These are phyloP conservation scores for Helminthosporium solani DNA, from an alignment of 2,329 filamentous ascomycete species.

Conservation along the genomic window DNA sequence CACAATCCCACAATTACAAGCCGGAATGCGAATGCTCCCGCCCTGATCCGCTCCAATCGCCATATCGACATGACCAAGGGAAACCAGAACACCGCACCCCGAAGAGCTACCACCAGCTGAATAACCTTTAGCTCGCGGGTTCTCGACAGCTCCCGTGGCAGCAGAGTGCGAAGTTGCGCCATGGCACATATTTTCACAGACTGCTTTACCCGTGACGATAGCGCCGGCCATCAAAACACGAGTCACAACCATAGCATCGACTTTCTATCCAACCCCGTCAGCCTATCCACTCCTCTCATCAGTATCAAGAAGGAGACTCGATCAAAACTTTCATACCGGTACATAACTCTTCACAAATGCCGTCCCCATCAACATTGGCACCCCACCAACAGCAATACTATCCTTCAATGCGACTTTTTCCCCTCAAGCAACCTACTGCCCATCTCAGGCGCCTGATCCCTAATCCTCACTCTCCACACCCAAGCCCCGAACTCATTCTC, in stretches of 20 bases:
- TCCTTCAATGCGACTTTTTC: slow-evolving; percentile 38
- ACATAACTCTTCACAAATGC: slow-evolving; percentile 22
- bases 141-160: slow-evolving; percentile 49
- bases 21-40: slow-evolving; percentile 50
- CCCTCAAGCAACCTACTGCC: slow-evolving; percentile 38
- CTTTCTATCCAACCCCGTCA: slow-evolving; percentile 10
- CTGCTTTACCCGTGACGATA: slow-evolving; percentile 29
- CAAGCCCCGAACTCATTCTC: slow-evolving; percentile 46
- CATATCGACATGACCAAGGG: slow-evolving; percentile 46
- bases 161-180: slow-evolving; percentile 33
- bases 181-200: slow-evolving; percentile 38
- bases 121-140: slow-evolving; percentile 49
- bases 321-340: slow-evolving; percentile 12
- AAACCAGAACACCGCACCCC: slow-evolving; percentile 51
- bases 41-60: slow-evolving; percentile 54
- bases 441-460: slow-evolving; percentile 25
- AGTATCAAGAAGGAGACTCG: slow-evolving; percentile 8
- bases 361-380: slow-evolving; percentile 37
- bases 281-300: slow-evolving; percentile 11
- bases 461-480: slow-evolving; percentile 46
- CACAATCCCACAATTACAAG: slow-evolving; percentile 42
- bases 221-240: slow-evolving; percentile 32
- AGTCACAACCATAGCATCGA: slow-evolving; percentile 33
- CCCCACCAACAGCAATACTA: slow-evolving; percentile 34
- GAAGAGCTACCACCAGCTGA: slow-evolving; percentile 53